Conservation (phyloP, 1,284 basidiomycete genomes). For the Rhodotorula sp. region DNA sequence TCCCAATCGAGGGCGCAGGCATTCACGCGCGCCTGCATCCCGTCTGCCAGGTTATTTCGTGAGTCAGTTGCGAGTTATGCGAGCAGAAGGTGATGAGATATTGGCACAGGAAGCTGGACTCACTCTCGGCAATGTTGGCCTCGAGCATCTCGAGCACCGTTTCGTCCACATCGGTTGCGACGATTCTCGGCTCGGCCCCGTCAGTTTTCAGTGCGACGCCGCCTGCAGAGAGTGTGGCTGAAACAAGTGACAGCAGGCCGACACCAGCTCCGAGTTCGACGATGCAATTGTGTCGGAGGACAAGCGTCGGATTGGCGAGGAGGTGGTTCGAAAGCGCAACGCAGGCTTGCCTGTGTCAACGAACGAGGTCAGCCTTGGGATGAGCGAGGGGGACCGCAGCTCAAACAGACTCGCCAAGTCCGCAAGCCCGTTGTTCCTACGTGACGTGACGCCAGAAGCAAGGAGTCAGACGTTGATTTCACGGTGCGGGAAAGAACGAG, state of each 20-base stretch:
- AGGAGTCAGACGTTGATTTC: rapidly evolving
- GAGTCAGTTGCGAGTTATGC: no score
- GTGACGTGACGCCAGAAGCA: no score
- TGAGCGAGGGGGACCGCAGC: neutral
- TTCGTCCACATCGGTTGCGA: constrained; percentile 35
- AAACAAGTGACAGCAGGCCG: constrained; percentile 34
- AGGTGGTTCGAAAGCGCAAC: constrained; percentile 37
- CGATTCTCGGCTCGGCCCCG: neutral
- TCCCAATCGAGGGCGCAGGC: constrained; percentile 33
- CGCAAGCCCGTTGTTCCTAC: constrained; percentile 35
- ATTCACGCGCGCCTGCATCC: neutral
- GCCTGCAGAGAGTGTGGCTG: neutral
- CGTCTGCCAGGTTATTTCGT: constrained; percentile 3
- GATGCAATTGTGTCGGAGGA: neutral
- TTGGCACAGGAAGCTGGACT: neutral
- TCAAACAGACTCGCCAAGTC: constrained; percentile 17
- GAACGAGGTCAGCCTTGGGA: neutral
- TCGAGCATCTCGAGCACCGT: constrained; percentile 25
- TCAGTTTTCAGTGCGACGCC: neutral
- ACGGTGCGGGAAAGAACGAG: neutral
- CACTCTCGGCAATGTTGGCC: constrained; percentile 25
- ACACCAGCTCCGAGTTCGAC: constrained; percentile 38
- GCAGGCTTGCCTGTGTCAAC: constrained; percentile 32
- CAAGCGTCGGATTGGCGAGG: constrained; percentile 2
- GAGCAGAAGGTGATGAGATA: rapidly evolving